Conservation (phyloP, 441 rosid genomes). For the Biscutella auriculata region DNA sequence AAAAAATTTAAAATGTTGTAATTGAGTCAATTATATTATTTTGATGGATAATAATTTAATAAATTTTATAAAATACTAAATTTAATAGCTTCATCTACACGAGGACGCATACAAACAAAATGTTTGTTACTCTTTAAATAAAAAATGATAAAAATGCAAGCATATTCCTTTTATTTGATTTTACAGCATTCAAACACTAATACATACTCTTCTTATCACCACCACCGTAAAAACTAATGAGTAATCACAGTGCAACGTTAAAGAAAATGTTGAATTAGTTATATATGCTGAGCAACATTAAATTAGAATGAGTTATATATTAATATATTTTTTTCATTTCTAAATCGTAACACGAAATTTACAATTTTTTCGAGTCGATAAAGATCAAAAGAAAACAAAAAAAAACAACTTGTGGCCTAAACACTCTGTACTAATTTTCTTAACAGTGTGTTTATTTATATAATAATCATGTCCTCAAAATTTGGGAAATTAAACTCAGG, state of each 20-base stretch:
- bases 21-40: too few relatives aligned
- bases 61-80: too few relatives aligned
- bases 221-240: too few relatives aligned
- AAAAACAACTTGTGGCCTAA: neutral
- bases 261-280: neutral
- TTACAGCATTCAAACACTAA: too few relatives aligned
- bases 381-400: neutral
- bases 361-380: slow-evolving; percentile 17
- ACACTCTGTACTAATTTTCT: slow-evolving; percentile 11
- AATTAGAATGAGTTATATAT: neutral
- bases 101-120: too few relatives aligned
- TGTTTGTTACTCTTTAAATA: too few relatives aligned
- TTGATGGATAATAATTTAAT: too few relatives aligned
- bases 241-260: too few relatives aligned
- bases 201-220: too few relatives aligned
- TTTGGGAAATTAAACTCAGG: slow-evolving; percentile 16
- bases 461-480: slow-evolving; percentile 16
- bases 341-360: slow-evolving; percentile 15
- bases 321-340: neutral
- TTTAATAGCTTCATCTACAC: too few relatives aligned
- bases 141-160: neutral
- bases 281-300: neutral
- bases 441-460: slow-evolving; percentile 1
- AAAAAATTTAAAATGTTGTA: too few relatives aligned
- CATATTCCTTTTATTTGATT: neutral